Evolutionary conservation across 2,329 filamentous ascomycete species (phyloP).

Genomic region (Chalaropsis thielavioides): DNA sequence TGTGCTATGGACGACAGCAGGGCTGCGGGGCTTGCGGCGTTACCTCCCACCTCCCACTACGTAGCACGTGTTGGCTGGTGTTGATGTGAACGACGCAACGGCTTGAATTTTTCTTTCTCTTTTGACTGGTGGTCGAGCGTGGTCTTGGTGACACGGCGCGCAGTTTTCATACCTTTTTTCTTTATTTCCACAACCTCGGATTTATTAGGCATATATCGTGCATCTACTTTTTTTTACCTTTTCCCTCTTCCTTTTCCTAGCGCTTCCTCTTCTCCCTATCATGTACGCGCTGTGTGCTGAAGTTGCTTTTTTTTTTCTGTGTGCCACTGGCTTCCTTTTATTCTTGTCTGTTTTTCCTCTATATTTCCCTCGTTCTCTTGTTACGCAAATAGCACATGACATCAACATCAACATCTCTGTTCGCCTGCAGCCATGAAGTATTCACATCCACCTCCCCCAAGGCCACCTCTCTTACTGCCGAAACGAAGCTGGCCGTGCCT

Average conservation of each 20-base stretch:
- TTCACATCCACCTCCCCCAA: not conserved
- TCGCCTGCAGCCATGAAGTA: not conserved
- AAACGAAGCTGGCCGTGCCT: too few relatives aligned
- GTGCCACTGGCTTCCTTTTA: not conserved
- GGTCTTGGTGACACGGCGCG: not conserved
- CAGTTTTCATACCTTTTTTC: not conserved
- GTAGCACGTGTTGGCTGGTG: not conserved
- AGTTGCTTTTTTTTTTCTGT: not conserved
- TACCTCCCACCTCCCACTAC: not conserved
- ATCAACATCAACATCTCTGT: not conserved
- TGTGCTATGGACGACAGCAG: not conserved
- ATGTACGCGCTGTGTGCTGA: not conserved
- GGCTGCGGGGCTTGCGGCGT: not conserved
- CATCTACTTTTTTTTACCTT: conserved; percentile 5
- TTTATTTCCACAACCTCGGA: not conserved
- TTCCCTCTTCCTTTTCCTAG: not conserved
- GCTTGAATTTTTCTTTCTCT: not conserved
- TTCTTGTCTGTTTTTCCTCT: not conserved
- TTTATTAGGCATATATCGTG: conserved; percentile 4
- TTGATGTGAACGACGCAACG: not conserved
- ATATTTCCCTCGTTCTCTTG: not conserved
- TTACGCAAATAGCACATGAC: not conserved
- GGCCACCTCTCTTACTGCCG: not conserved
- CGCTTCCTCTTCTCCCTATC: not conserved
- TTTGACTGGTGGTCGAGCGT: not conserved